Evolutionary conservation across 2,329 filamentous ascomycete genomes (phyloP).

Genomic region (Stachybotrys elegans): DNA sequence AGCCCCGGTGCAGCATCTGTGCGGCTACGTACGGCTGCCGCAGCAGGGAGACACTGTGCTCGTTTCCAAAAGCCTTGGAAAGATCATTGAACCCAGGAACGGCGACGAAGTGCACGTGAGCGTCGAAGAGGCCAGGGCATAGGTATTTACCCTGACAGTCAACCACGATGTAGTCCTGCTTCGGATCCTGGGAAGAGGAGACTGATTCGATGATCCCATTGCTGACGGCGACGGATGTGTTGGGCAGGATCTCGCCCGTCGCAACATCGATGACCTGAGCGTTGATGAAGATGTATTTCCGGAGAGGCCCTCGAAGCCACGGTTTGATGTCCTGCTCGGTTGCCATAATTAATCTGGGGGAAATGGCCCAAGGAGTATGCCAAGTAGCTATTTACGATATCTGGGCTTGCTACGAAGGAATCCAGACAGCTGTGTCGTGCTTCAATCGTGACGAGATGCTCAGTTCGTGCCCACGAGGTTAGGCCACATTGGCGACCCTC

Average conservation of each 20-base stretch:
- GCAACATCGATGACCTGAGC: slow-evolving; percentile 38
- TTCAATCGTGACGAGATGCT: too few relatives aligned
- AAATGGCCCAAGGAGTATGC: too few relatives aligned
- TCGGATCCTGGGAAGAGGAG: slow-evolving; percentile 1
- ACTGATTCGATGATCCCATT: slow-evolving; percentile 28
- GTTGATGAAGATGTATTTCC: slow-evolving; percentile 31
- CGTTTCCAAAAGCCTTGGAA: slow-evolving; percentile 19
- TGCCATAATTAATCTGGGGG: too few relatives aligned
- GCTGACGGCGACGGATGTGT: slow-evolving; percentile 26
- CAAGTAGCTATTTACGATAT: too few relatives aligned
- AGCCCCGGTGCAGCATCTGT: slow-evolving; percentile 50
- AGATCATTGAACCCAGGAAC: slow-evolving; percentile 21
- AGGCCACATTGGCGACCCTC: too few relatives aligned
- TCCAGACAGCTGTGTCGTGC: too few relatives aligned
- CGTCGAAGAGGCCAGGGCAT: slow-evolving; percentile 24
- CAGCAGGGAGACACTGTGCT: slow-evolving; percentile 30
- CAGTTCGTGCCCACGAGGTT: too few relatives aligned
- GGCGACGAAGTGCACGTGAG: slow-evolving; percentile 24
- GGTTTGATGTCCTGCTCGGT: slow-evolving; percentile 12
- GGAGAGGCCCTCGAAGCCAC: slow-evolving; percentile 11
- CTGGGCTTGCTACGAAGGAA: too few relatives aligned
- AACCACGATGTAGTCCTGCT: slow-evolving; percentile 8
- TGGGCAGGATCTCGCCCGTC: slow-evolving; percentile 22
- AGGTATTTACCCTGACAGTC: slow-evolving; percentile 20
- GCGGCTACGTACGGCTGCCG: slow-evolving; percentile 40